These are phyloP conservation scores for Leccinum pseudoinsigne DNA, from an alignment of 1,284 basidiomycete species.

Conservation along the genomic window DNA sequence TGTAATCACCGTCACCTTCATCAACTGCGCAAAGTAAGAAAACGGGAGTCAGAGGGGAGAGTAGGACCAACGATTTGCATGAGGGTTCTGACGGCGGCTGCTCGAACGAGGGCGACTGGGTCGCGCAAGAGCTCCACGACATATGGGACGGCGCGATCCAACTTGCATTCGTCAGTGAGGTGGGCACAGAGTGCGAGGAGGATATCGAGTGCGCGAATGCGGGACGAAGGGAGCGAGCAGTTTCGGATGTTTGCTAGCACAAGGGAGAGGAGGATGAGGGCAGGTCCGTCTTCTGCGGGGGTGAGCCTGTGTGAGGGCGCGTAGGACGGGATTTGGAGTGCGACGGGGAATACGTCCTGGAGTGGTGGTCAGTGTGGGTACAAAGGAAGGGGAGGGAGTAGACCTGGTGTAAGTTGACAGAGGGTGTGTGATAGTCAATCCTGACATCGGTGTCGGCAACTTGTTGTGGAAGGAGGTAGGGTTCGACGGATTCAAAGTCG, in stretches of 20 bases:
- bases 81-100: slow-evolving; percentile 77
- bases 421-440: slow-evolving; percentile 45
- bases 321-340: slow-evolving; percentile 71
- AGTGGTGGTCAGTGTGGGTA: slow-evolving; percentile 4
- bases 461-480: slow-evolving; percentile 57
- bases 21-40: slow-evolving; percentile 54
- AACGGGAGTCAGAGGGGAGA: background rate
- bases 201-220: slow-evolving; percentile 84
- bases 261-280: slow-evolving; percentile 79
- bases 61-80: slow-evolving; percentile 68
- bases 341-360: slow-evolving; percentile 77
- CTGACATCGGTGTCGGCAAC: slow-evolving; percentile 50
- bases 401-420: slow-evolving; percentile 65
- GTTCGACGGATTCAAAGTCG: slow-evolving; percentile 78
- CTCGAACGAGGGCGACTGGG: slow-evolving; percentile 78
- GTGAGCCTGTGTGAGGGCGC: slow-evolving; percentile 50
- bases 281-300: slow-evolving; percentile 79
- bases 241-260: slow-evolving; percentile 92
- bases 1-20: slow-evolving; percentile 85
- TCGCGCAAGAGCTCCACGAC: slow-evolving; percentile 89
- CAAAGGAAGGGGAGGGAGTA: slow-evolving; percentile 2
- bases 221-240: slow-evolving; percentile 84
- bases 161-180: slow-evolving; percentile 92
- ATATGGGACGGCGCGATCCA: slow-evolving; percentile 87
- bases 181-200: slow-evolving; percentile 83